These are phyloP conservation scores for Rhodotorula sp. DNA, from an alignment of 1,284 basidiomycete genomes.

Conservation along the genomic window DNA sequence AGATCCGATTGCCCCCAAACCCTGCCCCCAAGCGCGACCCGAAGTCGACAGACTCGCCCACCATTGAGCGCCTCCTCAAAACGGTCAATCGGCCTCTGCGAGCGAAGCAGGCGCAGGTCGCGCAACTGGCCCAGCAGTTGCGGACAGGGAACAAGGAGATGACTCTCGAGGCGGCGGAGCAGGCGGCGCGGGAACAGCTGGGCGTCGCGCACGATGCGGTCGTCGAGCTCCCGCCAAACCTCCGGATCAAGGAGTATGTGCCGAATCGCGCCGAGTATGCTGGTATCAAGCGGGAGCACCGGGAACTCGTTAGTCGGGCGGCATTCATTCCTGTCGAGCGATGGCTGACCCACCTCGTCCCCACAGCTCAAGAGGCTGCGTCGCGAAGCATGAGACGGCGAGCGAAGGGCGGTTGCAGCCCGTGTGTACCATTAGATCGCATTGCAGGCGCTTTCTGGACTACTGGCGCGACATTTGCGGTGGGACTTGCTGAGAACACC, in stretches of 20 bases:
- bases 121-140: too few relatives aligned
- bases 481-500: too few relatives aligned
- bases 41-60: slow-evolving; percentile 18
- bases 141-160: too few relatives aligned
- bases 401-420: too few relatives aligned
- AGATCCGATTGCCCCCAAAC: not conserved
- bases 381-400: slow-evolving; percentile 20
- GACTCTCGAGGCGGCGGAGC: not conserved
- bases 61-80: slow-evolving; percentile 27
- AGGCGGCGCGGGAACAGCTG: not conserved
- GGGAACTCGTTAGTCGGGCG: slow-evolving; percentile 32
- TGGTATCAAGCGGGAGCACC: slow-evolving; percentile 30
- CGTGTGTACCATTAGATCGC: not conserved
- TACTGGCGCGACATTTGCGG: not conserved
- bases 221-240: slow-evolving; percentile 26
- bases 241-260: slow-evolving; percentile 39
- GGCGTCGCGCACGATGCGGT: too few relatives aligned
- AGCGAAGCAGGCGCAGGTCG: too few relatives aligned
- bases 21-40: not conserved
- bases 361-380: slow-evolving; percentile 22
- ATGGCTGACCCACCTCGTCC: not conserved
- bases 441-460: not conserved
- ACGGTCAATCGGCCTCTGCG: not conserved
- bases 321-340: too few relatives aligned
- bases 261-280: slow-evolving; percentile 32